phyloP scores from a whole-genome alignment of 1,284 basidiomycete genomes.

The Kalmanozyma brasiliensis region DNA sequence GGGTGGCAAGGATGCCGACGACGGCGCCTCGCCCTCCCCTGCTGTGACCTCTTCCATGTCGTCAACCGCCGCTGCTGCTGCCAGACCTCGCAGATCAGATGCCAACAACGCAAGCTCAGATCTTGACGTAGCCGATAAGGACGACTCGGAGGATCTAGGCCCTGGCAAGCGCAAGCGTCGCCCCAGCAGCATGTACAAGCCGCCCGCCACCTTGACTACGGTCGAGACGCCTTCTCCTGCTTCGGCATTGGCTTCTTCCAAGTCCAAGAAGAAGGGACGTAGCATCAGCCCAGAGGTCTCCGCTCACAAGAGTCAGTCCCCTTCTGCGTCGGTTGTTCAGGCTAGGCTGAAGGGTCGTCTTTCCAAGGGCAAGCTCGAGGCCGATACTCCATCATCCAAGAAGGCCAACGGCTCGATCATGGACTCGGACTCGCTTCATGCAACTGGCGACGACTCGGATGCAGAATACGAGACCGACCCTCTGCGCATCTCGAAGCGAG shows the following conservation, averaged over 20 bases:
- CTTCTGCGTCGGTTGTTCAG: conserved; percentile 13
- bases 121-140: conserved; percentile 18
- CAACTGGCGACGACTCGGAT: conserved; percentile 30
- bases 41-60: conserved; percentile 5
- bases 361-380: conserved; percentile 22
- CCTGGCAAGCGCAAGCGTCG: conserved; percentile 58
- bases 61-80: neutral
- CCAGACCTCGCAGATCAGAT: conserved; percentile 24
- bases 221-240: conserved; percentile 29
- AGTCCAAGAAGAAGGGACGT: conserved; percentile 44
- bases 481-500: conserved; percentile 17
- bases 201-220: conserved; percentile 54
- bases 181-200: conserved; percentile 59
- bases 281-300: conserved; percentile 34
- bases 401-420: conserved; percentile 4
- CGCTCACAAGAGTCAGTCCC: conserved; percentile 18
- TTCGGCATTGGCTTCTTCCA: conserved; percentile 13
- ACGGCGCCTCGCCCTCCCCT: conserved; percentile 3
- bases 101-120: conserved; percentile 12
- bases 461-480: conserved; percentile 16
- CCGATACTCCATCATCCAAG: conserved; percentile 12
- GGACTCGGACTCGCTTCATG: neutral
- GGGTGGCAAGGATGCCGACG: conserved; percentile 23
- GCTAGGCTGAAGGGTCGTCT: conserved; percentile 26
- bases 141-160: conserved; percentile 25